Percentiles rank a stretch among this genome's conserved stretches.
Conservation (phyloP, 768 basidiomycete species). For the Tulasnella sp. region DNA sequence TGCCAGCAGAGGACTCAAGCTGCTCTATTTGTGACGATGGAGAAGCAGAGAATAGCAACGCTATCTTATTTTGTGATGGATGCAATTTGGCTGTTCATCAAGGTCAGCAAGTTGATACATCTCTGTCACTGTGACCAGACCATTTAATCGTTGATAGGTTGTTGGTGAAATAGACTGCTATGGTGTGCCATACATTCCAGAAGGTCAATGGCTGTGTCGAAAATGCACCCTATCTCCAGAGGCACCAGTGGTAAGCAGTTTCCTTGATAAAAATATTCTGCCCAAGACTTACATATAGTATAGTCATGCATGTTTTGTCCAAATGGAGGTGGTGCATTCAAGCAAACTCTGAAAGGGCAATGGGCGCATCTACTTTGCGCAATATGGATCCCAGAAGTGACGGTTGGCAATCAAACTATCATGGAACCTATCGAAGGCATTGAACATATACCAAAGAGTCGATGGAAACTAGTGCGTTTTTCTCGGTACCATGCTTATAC, state of each 20-base stretch:
- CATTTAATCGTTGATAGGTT: not conserved
- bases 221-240: slow-evolving; percentile 98
- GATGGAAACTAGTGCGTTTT: slow-evolving; percentile 83
- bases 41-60: slow-evolving; percentile 97
- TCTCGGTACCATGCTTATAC: not conserved
- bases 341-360: slow-evolving; percentile 81
- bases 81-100: slow-evolving; percentile 99
- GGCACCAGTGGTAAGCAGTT: slow-evolving; percentile 69
- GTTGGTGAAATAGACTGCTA: slow-evolving; percentile 63
- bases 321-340: slow-evolving; percentile 95
- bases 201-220: slow-evolving; percentile 97
- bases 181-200: slow-evolving; percentile 97
- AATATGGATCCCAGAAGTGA: slow-evolving; percentile 93
- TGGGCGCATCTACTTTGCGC: slow-evolving; percentile 97
- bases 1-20: slow-evolving; percentile 90
- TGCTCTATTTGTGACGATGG: slow-evolving; percentile 97
- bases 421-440: slow-evolving; percentile 96
- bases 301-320: slow-evolving; percentile 94
- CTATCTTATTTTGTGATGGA: slow-evolving; percentile 98
- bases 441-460: slow-evolving; percentile 72
- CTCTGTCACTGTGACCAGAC: not conserved
- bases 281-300: not conserved
- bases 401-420: slow-evolving; percentile 85
- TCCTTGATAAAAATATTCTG: not conserved
- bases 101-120: slow-evolving; percentile 37